phyloP scores from a whole-genome alignment of 2,329 filamentous ascomycete genomes.

The Epichloe uncinata region DNA sequence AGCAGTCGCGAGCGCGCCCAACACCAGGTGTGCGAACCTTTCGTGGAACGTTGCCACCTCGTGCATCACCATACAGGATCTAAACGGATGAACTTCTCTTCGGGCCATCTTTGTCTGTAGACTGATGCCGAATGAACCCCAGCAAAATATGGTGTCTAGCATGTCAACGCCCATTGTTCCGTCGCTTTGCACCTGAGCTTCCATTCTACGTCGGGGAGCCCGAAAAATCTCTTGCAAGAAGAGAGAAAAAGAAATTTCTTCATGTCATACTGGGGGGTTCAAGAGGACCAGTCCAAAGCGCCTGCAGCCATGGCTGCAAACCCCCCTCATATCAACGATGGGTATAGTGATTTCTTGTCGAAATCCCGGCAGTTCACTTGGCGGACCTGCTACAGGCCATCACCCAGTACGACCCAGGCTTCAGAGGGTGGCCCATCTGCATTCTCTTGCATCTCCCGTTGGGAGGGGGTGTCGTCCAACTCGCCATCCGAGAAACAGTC shows the following conservation, averaged over 20 bases:
- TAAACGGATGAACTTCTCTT: too few species aligned
- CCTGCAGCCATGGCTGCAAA: neutral
- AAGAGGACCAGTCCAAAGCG: too few species aligned
- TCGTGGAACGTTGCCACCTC: neutral
- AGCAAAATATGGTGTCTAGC: too few species aligned
- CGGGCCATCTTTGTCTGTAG: too few species aligned
- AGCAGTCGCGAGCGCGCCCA: neutral
- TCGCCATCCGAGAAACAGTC: slow-evolving; percentile 25
- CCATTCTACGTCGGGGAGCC: too few species aligned
- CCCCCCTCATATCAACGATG: neutral
- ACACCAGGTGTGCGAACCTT: neutral
- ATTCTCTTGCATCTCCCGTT: slow-evolving; percentile 18
- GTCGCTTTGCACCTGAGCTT: too few species aligned
- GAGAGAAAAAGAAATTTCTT: too few species aligned
- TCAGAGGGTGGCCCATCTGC: slow-evolving; percentile 17
- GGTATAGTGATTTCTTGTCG: slow-evolving; percentile 5
- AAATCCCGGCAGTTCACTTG: slow-evolving; percentile 15
- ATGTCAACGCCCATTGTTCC: too few species aligned
- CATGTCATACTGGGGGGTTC: too few species aligned
- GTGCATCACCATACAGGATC: neutral
- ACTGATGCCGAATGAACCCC: too few species aligned
- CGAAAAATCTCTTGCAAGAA: too few species aligned
- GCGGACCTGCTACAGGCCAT: slow-evolving; percentile 34
- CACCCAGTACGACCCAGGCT: slow-evolving; percentile 30
- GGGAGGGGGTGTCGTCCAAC: slow-evolving; percentile 17